Percentiles rank a stretch among this genome's conserved stretches.
These are phyloP conservation scores for Apophysomyces elegans DNA, from an alignment of 371 early-diverging fungal species.

Conservation along the genomic window DNA sequence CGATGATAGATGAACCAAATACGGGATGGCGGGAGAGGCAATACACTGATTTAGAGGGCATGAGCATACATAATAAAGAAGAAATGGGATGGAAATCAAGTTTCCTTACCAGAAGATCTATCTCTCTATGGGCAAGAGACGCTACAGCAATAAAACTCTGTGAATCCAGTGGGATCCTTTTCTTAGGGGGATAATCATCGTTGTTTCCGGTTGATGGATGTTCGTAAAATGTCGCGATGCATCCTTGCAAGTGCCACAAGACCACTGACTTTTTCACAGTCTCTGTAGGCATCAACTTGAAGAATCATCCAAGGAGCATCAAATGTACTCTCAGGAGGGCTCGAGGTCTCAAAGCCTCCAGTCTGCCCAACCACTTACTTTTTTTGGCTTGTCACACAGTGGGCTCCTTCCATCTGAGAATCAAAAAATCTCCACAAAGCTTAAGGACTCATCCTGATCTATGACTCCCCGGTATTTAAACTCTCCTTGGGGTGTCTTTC, in stretches of 20 bases:
- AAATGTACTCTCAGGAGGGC: not conserved
- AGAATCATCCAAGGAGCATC: constrained; percentile 9
- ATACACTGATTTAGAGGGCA: constrained; percentile 30
- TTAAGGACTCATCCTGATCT: too few species aligned
- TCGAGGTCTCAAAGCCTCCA: not conserved
- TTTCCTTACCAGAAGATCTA: constrained; percentile 31
- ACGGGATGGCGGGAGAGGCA: constrained; percentile 43
- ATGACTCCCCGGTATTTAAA: too few species aligned
- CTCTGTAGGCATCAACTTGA: constrained; percentile 8
- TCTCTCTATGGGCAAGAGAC: constrained; percentile 29
- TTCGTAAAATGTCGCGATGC: constrained; percentile 32
- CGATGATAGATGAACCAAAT: constrained; percentile 62
- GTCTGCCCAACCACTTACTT: too few species aligned
- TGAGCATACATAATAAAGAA: not conserved
- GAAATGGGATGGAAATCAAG: too few species aligned
- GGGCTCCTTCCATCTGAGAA: too few species aligned
- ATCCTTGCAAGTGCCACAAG: constrained; percentile 36
- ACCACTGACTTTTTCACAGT: constrained; percentile 23
- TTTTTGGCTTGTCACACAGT: too few species aligned
- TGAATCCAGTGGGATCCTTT: constrained; percentile 23
- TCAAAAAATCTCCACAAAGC: too few species aligned
- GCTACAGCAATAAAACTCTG: constrained; percentile 28
- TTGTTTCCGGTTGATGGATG: constrained; percentile 5
- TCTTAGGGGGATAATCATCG: constrained; percentile 15
- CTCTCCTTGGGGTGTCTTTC: too few species aligned